A percentile compares a stretch with the other conserved stretches of the same genome.
Conservation (phyloP, 2,329 filamentous ascomycete species). For the Allantophomopsis cytisporea region DNA sequence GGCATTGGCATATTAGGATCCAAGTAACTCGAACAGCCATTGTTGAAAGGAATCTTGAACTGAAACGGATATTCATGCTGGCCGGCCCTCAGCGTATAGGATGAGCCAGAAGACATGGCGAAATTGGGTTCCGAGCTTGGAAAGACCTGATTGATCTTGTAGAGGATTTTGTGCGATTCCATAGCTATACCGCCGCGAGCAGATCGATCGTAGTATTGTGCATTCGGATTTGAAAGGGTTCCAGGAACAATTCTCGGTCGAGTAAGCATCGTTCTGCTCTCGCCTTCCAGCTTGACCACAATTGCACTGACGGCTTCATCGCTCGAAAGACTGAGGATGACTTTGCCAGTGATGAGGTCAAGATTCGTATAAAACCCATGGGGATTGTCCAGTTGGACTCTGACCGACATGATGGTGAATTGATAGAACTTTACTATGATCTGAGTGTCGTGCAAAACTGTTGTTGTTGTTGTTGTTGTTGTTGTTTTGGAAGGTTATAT, state of each 20-base stretch:
- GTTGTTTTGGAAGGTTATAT: no score
- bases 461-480: no score
- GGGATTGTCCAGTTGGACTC: slow-evolving; percentile 50
- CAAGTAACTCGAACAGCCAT: slow-evolving; percentile 37
- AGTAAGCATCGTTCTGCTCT: slow-evolving; percentile 48
- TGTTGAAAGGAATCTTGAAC: slow-evolving; percentile 70
- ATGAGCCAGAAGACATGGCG: slow-evolving; percentile 12
- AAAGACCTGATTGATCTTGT: slow-evolving; percentile 61
- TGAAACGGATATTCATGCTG: slow-evolving; percentile 65
- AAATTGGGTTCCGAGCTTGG: slow-evolving; percentile 29
- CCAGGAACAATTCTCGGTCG: slow-evolving; percentile 3
- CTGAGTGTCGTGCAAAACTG: no score
- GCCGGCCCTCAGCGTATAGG: slow-evolving; percentile 51
- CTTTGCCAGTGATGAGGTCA: slow-evolving; percentile 53
- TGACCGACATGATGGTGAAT: slow-evolving; percentile 41
- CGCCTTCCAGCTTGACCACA: slow-evolving; percentile 73
- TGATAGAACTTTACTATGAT: no score
- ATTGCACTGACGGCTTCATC: slow-evolving; percentile 60
- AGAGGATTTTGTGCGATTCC: slow-evolving; percentile 62
- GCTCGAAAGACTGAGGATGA: slow-evolving; percentile 43
- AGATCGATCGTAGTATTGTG: slow-evolving; percentile 1
- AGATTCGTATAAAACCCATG: slow-evolving; percentile 70
- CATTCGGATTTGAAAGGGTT: not conserved
- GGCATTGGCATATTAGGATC: slow-evolving; percentile 35
- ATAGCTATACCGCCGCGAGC: slow-evolving; percentile 22